phyloP scores from a whole-genome alignment of 192 early-diverging fungal genomes.

The Backusella macrospora region DNA sequence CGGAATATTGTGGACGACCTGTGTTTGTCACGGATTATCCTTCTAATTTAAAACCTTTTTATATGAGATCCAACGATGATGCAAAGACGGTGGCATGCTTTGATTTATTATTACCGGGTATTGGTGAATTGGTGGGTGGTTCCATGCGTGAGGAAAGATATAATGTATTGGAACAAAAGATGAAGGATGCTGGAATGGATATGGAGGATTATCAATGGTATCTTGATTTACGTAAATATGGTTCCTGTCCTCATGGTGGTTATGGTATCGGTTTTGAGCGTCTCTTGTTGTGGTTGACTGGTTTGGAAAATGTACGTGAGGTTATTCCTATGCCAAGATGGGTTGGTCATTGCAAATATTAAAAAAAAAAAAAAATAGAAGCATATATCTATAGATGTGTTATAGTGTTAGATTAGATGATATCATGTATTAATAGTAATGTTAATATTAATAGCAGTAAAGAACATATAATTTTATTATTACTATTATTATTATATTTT shows the following conservation, averaged over 20 bases:
- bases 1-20: conserved; percentile 63
- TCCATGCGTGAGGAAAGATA: conserved; percentile 77
- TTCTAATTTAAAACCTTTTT: conserved; percentile 79
- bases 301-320: conserved; percentile 80
- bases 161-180: conserved; percentile 53
- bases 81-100: conserved; percentile 76
- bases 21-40: conserved; percentile 95
- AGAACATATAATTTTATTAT: not conserved
- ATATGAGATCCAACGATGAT: conserved; percentile 72
- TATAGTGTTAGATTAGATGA: not conserved
- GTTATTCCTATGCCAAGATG: conserved; percentile 60
- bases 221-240: conserved; percentile 79
- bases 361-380: conserved; percentile 9
- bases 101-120: conserved; percentile 82
- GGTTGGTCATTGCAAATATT: conserved; percentile 55
- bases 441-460: not conserved
- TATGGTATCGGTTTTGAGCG: conserved; percentile 92
- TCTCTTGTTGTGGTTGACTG: conserved; percentile 75
- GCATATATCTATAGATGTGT: conserved; percentile 1
- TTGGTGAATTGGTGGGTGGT: conserved; percentile 86
- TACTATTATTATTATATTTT: not conserved
- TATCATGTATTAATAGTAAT: too few species aligned
- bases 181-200: conserved; percentile 57
- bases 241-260: conserved; percentile 85
- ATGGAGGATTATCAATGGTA: conserved; percentile 83